These are phyloP conservation scores for Cordyceps javanica DNA, from an alignment of 2,329 filamentous ascomycete genomes.

Conservation along the genomic window DNA sequence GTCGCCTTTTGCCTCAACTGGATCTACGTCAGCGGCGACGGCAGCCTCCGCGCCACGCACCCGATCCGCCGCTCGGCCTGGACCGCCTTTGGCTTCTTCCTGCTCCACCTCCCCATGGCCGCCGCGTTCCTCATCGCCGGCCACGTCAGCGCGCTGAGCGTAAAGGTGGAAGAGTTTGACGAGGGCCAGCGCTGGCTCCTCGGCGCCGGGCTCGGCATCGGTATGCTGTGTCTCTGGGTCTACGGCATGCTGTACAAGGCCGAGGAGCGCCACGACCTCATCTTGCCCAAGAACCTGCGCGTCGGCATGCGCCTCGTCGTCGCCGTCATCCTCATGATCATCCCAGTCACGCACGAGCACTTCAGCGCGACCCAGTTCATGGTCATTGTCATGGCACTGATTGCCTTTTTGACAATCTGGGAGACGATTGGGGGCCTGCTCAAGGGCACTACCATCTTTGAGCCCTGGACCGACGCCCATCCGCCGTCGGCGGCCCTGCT, in stretches of 20 bases:
- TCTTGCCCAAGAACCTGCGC: conserved; percentile 29
- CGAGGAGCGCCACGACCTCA: conserved; percentile 28
- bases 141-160: conserved; percentile 37
- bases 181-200: conserved; percentile 41
- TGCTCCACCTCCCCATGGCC: conserved; percentile 38
- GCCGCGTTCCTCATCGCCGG: conserved; percentile 41
- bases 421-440: conserved; percentile 34
- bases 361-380: conserved; percentile 30
- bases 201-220: conserved; percentile 38
- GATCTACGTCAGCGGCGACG: conserved; percentile 43
- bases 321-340: conserved; percentile 26
- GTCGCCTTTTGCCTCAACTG: conserved; percentile 46
- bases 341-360: conserved; percentile 30
- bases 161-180: conserved; percentile 32
- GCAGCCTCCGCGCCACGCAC: conserved; percentile 36
- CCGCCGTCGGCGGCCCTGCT: conserved; percentile 18
- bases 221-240: conserved; percentile 37
- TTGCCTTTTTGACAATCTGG: conserved; percentile 37
- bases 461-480: conserved; percentile 26
- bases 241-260: conserved; percentile 36
- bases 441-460: conserved; percentile 25
- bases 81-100: conserved; percentile 39
- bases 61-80: conserved; percentile 38
- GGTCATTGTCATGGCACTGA: conserved; percentile 36
- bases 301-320: conserved; percentile 29